A percentile compares a stretch with the other conserved stretches of the same genome.
Evolutionary conservation across 202 grass and related monocot genomes (phyloP).

Genomic region (Bolboschoenoplectus hybrid): DNA sequence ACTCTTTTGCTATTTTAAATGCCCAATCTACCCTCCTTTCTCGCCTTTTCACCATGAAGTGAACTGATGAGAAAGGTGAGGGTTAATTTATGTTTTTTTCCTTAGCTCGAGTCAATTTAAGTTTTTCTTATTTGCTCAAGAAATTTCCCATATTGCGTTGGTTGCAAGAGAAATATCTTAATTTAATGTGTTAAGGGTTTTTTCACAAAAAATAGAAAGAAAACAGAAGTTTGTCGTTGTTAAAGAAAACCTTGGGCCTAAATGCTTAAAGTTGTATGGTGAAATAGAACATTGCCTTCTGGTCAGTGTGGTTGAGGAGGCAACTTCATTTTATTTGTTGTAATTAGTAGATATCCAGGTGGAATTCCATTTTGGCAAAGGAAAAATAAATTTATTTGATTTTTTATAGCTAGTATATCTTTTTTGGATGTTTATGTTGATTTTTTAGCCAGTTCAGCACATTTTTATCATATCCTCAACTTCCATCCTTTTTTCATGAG

Average conservation of each 20-base stretch:
- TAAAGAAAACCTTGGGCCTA: neutral
- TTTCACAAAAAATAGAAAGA: neutral
- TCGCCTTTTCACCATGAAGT: constrained; percentile 6
- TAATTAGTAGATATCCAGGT: neutral
- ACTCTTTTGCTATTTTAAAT: constrained; percentile 15
- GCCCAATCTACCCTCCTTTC: neutral
- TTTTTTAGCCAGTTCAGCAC: constrained; percentile 8
- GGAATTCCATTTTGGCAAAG: constrained; percentile 9
- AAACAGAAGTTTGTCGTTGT: neutral
- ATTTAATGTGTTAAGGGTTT: neutral
- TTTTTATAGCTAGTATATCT: neutral
- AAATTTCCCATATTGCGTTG: neutral
- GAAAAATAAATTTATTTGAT: neutral
- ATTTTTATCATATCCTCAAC: neutral
- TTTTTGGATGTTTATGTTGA: neutral
- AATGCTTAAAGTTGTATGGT: neutral
- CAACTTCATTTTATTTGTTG: constrained; percentile 7
- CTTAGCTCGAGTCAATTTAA: neutral
- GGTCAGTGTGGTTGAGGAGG: neutral
- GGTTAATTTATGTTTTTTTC: constrained; percentile 20
- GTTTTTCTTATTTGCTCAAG: neutral
- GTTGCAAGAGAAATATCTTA: neutral
- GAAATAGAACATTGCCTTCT: constrained; percentile 5
- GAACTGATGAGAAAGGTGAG: constrained; percentile 20
- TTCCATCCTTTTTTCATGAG: constrained; percentile 17